phyloP scores from a whole-genome alignment of 2,329 filamentous ascomycete species.

The Neofusicoccum parvum region DNA sequence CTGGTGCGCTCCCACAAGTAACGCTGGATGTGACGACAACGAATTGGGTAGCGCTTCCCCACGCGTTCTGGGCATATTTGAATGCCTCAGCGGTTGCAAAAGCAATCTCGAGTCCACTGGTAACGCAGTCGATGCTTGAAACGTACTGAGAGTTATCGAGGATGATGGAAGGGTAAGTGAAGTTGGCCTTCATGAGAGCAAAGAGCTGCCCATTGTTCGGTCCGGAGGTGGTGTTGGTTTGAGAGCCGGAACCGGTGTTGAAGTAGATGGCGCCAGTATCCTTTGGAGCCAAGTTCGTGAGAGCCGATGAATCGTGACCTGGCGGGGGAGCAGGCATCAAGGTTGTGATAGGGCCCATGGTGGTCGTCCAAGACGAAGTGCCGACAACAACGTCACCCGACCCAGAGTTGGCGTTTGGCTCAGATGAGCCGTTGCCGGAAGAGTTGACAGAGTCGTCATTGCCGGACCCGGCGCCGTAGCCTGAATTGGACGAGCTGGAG shows the following conservation, averaged over 20 bases:
- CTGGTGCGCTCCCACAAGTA: not conserved
- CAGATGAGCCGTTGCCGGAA: not conserved
- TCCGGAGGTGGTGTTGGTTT: not conserved
- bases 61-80: not conserved
- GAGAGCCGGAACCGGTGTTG: not conserved
- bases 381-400: not conserved
- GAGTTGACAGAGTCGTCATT: not conserved
- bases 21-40: not conserved
- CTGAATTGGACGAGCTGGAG: not conserved
- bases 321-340: not conserved
- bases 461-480: not conserved
- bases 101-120: not conserved
- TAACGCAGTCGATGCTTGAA: not conserved
- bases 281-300: slow-evolving; percentile 3
- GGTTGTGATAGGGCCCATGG: not conserved
- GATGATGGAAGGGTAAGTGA: slow-evolving; percentile 3
- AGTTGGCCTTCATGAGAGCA: slow-evolving; percentile 8
- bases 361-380: not conserved
- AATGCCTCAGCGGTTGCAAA: not conserved
- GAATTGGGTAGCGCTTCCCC: not conserved
- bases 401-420: not conserved
- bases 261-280: not conserved
- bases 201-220: not conserved
- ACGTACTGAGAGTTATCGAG: slow-evolving; percentile 10
- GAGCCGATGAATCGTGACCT: not conserved